phyloP scores from a whole-genome alignment of 495 filamentous ascomycete genomes.

The Bacidia gigantensis region DNA sequence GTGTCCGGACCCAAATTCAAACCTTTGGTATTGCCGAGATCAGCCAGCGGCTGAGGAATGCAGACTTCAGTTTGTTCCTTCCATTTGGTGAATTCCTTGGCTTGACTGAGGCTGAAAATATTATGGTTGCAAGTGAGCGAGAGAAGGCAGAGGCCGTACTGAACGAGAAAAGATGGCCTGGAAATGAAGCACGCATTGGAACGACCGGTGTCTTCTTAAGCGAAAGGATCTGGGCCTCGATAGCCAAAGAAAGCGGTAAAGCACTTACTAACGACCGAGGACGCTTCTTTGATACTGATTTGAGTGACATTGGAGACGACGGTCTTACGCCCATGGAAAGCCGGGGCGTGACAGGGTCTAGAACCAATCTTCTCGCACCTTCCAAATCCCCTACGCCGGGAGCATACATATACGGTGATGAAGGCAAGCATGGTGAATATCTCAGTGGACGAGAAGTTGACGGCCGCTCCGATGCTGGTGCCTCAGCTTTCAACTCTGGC shows the following conservation, averaged over 20 bases:
- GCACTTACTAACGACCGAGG: conserved; percentile 22
- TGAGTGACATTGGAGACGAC: conserved; percentile 35
- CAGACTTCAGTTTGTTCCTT: conserved; percentile 89
- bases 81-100: conserved; percentile 94
- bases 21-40: conserved; percentile 96
- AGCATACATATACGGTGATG: conserved; percentile 56
- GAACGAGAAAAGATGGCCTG: conserved; percentile 79
- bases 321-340: conserved; percentile 32
- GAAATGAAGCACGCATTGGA: conserved; percentile 80
- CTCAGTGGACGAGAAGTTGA: conserved; percentile 78
- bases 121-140: conserved; percentile 78
- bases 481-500: conserved; percentile 72
- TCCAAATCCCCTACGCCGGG: conserved; percentile 43
- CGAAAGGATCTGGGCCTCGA: conserved; percentile 85
- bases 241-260: conserved; percentile 61
- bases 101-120: conserved; percentile 64
- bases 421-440: conserved; percentile 54
- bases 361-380: conserved; percentile 52
- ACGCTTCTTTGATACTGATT: conserved; percentile 27
- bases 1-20: conserved; percentile 85
- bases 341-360: conserved; percentile 50
- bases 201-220: conserved; percentile 91
- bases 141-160: conserved; percentile 86
- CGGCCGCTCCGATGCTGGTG: conserved; percentile 76
- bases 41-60: conserved; percentile 77